Conservation (phyloP, 129 eudicot species). For the Daucus carota region DNA sequence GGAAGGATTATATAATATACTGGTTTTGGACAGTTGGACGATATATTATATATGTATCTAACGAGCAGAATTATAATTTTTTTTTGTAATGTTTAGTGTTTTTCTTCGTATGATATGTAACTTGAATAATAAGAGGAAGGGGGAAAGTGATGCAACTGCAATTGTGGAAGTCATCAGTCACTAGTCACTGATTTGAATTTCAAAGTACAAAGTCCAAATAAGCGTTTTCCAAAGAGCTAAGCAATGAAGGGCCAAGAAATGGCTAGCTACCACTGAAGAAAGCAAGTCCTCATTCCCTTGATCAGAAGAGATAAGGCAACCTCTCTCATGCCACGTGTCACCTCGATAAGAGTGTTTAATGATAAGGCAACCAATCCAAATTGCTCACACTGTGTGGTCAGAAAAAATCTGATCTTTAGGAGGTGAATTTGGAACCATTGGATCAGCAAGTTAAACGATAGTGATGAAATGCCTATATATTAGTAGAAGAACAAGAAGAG, state of each 20-base stretch:
- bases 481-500: conserved; percentile 12
- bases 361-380: conserved; percentile 31
- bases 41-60: too few relatives aligned
- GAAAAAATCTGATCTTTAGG: too few relatives aligned
- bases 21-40: too few relatives aligned
- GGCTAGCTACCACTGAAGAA: neutral
- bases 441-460: conserved; percentile 5
- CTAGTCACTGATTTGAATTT: neutral
- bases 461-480: conserved; percentile 15
- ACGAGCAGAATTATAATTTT: too few relatives aligned
- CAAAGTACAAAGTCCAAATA: neutral
- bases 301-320: conserved; percentile 25
- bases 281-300: conserved; percentile 14
- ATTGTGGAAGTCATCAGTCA: neutral
- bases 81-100: too few relatives aligned
- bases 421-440: conserved; percentile 21
- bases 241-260: conserved; percentile 7
- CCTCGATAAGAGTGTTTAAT: conserved; percentile 12
- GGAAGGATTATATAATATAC: too few relatives aligned
- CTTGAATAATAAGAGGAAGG: neutral
- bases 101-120: neutral
- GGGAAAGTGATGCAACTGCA: neutral
- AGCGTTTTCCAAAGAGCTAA: neutral
- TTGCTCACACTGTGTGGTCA: conserved; percentile 3
- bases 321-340: conserved; percentile 27